Evolutionary conservation across 192 early-diverging fungal genomes (phyloP).

Genomic region (Cladochytrium replicatum): DNA sequence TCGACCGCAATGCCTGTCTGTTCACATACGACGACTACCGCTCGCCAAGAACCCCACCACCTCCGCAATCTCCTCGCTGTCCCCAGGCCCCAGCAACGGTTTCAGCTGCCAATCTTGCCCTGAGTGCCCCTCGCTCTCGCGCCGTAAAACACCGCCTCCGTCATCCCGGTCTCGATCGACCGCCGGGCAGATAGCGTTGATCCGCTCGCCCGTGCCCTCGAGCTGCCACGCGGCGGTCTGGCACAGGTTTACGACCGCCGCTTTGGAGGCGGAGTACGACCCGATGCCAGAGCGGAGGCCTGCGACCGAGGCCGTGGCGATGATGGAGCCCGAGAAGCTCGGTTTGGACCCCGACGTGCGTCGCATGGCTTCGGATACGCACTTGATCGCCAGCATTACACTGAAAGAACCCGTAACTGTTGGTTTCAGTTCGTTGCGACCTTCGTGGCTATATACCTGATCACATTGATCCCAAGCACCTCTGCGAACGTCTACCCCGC

Average conservation of each 20-base stretch:
- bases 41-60: conserved; percentile 36
- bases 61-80: conserved; percentile 32
- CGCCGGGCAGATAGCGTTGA: conserved; percentile 46
- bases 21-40: conserved; percentile 39
- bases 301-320: conserved; percentile 43
- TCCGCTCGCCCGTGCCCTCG: conserved; percentile 29
- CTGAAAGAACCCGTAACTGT: too few relatives aligned
- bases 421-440: too few relatives aligned
- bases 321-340: conserved; percentile 45
- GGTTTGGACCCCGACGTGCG: too few relatives aligned
- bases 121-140: conserved; percentile 28
- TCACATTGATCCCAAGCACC: too few relatives aligned
- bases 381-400: too few relatives aligned
- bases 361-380: too few relatives aligned
- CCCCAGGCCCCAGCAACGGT: conserved; percentile 26
- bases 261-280: conserved; percentile 45
- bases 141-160: conserved; percentile 28
- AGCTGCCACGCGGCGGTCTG: conserved; percentile 30
- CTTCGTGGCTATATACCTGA: too few relatives aligned
- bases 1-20: conserved; percentile 37
- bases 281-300: conserved; percentile 32
- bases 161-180: conserved; percentile 45
- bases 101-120: conserved; percentile 44
- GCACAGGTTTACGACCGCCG: conserved; percentile 39
- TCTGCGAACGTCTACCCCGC: too few relatives aligned